A percentile compares a stretch with the other conserved stretches of the same genome.
These are phyloP conservation scores for Serendipita sp. DNA, from an alignment of 768 basidiomycete species.

Conservation along the genomic window DNA sequence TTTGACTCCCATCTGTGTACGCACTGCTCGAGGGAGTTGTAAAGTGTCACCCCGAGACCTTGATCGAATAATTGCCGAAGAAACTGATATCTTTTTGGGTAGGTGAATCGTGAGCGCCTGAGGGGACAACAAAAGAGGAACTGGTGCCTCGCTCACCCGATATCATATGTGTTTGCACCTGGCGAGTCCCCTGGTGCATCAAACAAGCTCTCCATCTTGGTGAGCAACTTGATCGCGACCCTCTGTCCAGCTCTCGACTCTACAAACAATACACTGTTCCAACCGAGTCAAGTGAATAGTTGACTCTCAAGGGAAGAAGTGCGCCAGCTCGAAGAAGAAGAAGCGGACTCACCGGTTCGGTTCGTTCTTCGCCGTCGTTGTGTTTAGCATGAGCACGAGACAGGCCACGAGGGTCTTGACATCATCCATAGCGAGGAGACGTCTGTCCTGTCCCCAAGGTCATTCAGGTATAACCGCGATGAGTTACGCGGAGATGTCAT, in stretches of 20 bases:
- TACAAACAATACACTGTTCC: conserved; percentile 9
- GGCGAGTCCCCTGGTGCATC: conserved; percentile 51
- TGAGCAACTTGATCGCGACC: conserved; percentile 51
- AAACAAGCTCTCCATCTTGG: conserved; percentile 51
- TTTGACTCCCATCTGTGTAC: conserved; percentile 13
- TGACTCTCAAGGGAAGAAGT: too few relatives aligned
- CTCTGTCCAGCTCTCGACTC: conserved; percentile 18
- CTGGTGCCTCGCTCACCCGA: conserved; percentile 34
- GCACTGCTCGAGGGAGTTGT: conserved; percentile 43
- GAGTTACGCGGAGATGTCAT: background rate
- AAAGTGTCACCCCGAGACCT: conserved; percentile 42
- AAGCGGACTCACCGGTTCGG: conserved; percentile 31
- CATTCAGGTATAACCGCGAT: too few relatives aligned
- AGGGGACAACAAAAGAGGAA: background rate
- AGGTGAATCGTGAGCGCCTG: conserved; percentile 7
- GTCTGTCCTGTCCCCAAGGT: conserved; percentile 6
- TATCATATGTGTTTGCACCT: conserved; percentile 53
- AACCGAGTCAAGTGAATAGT: too few relatives aligned
- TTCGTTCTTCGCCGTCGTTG: conserved; percentile 34
- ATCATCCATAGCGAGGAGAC: conserved; percentile 7
- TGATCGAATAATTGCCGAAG: conserved; percentile 46
- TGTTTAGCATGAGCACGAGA: conserved; percentile 58
- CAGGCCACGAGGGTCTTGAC: conserved; percentile 35
- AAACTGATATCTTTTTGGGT: conserved; percentile 38
- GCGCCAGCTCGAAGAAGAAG: background rate